Base-by-base conservation (phyloP, 257 asterid genomes). In the Gardenia jasminoides region DNA sequence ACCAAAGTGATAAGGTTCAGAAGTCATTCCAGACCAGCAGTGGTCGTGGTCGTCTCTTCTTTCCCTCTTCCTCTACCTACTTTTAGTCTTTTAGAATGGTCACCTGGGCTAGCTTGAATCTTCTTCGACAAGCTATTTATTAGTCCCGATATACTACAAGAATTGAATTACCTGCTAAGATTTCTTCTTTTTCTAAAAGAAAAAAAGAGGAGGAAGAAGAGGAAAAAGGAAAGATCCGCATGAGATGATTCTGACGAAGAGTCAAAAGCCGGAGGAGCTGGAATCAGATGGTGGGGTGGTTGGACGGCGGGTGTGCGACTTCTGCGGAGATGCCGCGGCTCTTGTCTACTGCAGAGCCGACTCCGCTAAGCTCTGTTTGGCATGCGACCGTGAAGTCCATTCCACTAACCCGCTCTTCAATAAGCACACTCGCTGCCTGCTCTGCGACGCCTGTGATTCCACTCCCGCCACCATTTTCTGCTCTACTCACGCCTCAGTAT, bases 271-370 rank as follows among this genome's bases (percentile, higher is more conserved):
- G 67, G 67, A 13, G 33, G 67, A 13, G 33, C 39, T 44, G 28
- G 6, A n/a, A 48, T 36, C 41, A 33, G 6, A n/a, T 41, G 36
- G 31, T 56, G n/a, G 11, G 22, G 31, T 20, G 10, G 3, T 6
- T 30, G 24, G 33, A 54, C 26, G 84, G 16, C 89, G 90, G 20
- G 83, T 80, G 9, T 96, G 99, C 86, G 98, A 90, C 82, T 96
- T 93, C 85, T 96, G 99, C 84, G 85, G 87, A 69, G 87, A 84
- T 72, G 75, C 91, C 1, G 86, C 79, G 28, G 98, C 98, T 7
- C 81, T 96, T 8, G 81, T 93, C 50, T 93, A 92, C 83, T 96
- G 99, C 85, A 89, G 94, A 58, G 98, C 99, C 10, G 99, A 96
- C 86, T 89, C 97, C 0, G 98, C 99, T 1, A 93, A 89, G 87